Evolutionary conservation across 768 basidiomycete genomes (phyloP), one percentile per base, ranked within the genome.

Genomic region (Pleurotus sapidus): DNA sequence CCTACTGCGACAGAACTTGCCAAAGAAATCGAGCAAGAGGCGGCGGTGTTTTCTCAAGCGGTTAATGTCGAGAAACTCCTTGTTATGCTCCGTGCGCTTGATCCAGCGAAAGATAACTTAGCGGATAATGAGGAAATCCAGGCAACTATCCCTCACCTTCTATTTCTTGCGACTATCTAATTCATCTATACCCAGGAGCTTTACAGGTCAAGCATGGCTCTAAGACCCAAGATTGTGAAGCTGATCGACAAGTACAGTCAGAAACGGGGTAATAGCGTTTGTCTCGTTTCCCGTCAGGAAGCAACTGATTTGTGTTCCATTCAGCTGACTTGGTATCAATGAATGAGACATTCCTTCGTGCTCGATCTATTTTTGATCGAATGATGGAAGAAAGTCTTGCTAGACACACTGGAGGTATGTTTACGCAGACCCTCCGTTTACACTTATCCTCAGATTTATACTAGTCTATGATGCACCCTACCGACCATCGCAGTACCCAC

Each of bases 211-310:
- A 88, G 89, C 64, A 95, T 98, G 87, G 81, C 87, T 3, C 72
- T 97, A 40, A 81, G 95, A 46, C 95, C 95, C 5, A 95, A 94
- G 78, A 96, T 98, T 61, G 95, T 97, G 60, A 94, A 95, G 66
- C 73, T 98, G 55, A 97, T 98, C 60, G 94, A 97, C 69, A 97
- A 95, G 75, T 98, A 98, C 67, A 94, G 89, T 64, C 94, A 96
- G 76, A 97, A 98, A 75, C 80, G 94, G 72, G 81, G 81, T 79
- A 58, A 37, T 63, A 68, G 17, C 25, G 59, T 55, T 39, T 37
- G 56, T 49, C 50, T 50, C 39, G 0, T 20, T 37, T 34, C 14
- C 42, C 25, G 14, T 60, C 49, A 34, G 34, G 79, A 83, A 55
- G 54, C 72, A 27, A 45, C 15, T 39, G 49, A 45, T 20, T 40